These are phyloP conservation scores for Acanthamoeba rhysodes DNA, from an alignment of 208 protist genomes.

Conservation along the genomic window DNA sequence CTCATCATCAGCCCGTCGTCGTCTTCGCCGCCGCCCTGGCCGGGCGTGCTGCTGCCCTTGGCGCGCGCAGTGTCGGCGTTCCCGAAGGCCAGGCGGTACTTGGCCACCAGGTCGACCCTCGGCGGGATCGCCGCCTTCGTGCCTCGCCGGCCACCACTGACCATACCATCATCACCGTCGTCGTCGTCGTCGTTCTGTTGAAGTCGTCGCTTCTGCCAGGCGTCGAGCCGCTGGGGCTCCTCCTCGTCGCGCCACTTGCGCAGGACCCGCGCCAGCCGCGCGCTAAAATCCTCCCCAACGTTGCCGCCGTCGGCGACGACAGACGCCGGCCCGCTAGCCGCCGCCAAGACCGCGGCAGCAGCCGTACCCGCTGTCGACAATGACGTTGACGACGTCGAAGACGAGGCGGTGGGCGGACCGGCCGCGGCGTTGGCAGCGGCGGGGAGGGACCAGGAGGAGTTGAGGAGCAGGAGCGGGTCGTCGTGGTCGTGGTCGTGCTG, in stretches of 20 bases:
- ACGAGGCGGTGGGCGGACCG: no score
- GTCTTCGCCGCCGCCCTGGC: no score
- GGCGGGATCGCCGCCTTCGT: neutral
- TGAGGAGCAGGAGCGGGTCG: neutral
- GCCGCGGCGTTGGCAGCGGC: no score
- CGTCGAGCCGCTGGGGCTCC: neutral
- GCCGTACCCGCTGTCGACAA: neutral
- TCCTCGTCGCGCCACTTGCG: slow-evolving; percentile 43
- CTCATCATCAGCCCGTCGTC: no score
- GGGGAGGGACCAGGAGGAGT: neutral
- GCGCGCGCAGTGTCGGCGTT: neutral
- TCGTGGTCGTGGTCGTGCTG: neutral
- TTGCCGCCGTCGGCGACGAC: neutral
- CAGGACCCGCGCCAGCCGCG: neutral
- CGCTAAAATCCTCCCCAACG: neutral
- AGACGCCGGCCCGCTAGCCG: neutral
- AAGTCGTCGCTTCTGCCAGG: neutral
- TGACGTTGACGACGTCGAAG: no score
- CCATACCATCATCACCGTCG: neutral
- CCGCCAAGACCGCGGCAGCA: neutral
- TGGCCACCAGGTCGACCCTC: neutral
- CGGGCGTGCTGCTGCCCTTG: no score
- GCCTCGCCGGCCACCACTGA: no score
- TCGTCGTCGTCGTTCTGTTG: neutral
- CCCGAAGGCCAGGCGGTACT: neutral